Percentiles rank a stretch among this genome's conserved stretches.
phyloP scores from a whole-genome alignment of 805 yeast genomes.

The Teunomyces aglyptinius region DNA sequence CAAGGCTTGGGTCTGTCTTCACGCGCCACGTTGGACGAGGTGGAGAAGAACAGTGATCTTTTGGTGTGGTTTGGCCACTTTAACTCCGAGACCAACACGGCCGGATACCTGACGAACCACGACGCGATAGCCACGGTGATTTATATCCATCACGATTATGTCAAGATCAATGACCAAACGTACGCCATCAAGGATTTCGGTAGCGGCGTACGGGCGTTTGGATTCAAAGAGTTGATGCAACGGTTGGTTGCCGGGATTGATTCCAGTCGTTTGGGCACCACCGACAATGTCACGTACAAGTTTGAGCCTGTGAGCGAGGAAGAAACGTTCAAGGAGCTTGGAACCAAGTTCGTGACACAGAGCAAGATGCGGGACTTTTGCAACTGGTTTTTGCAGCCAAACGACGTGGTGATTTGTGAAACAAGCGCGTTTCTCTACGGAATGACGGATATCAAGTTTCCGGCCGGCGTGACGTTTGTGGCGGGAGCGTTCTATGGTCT shows the following conservation, averaged over 20 bases:
- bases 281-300: constrained; percentile 17
- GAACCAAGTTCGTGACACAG: constrained; percentile 24
- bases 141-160: constrained; percentile 42
- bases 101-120: constrained; percentile 20
- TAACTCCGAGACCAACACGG: constrained; percentile 32
- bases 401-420: constrained; percentile 75
- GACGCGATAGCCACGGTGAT: constrained; percentile 26
- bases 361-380: constrained; percentile 33
- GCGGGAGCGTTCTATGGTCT: constrained; percentile 80
- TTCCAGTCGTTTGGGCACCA: neutral
- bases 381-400: constrained; percentile 45
- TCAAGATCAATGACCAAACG: constrained; percentile 32
- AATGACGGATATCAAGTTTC: constrained; percentile 63
- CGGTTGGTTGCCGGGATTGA: constrained; percentile 17
- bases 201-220: constrained; percentile 25
- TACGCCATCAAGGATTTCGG: constrained; percentile 17
- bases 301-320: constrained; percentile 11
- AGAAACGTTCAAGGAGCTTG: constrained; percentile 2
- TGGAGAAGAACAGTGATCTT: constrained; percentile 57
- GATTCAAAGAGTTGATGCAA: constrained; percentile 32
- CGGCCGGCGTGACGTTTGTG: constrained; percentile 48
- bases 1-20: constrained; percentile 54
- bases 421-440: constrained; percentile 85
- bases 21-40: constrained; percentile 14
- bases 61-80: constrained; percentile 69